Evolutionary conservation across 495 filamentous ascomycete species (phyloP).

Genomic region (Penicillium samsonianum): DNA sequence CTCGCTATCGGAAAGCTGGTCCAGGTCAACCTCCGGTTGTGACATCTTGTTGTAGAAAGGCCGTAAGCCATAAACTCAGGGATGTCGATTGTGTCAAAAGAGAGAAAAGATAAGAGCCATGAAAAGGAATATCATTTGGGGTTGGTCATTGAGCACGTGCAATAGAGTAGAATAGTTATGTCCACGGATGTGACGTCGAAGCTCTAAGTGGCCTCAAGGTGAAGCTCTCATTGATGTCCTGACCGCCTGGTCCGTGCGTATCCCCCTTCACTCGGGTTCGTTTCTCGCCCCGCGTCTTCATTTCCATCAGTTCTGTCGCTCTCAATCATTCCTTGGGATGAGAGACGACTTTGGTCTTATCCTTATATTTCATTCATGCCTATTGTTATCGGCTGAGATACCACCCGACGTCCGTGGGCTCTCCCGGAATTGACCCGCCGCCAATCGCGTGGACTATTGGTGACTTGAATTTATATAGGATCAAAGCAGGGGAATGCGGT

Average conservation of each 20-base stretch:
- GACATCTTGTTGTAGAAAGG: slow-evolving; percentile 37
- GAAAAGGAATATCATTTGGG: background rate
- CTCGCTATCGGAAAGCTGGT: slow-evolving; percentile 71
- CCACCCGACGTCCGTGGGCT: slow-evolving; percentile 12
- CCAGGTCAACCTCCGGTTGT: slow-evolving; percentile 57
- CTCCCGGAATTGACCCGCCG: slow-evolving; percentile 26
- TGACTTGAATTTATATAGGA: slow-evolving; percentile 19
- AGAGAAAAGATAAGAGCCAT: background rate
- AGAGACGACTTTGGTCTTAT: slow-evolving; percentile 20
- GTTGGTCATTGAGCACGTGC: slow-evolving; percentile 4
- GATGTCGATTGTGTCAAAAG: slow-evolving; percentile 20
- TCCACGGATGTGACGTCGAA: slow-evolving; percentile 9
- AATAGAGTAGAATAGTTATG: too few species aligned
- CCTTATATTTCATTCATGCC: slow-evolving; percentile 14
- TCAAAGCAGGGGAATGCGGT: slow-evolving; percentile 47
- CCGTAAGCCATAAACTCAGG: slow-evolving; percentile 13
- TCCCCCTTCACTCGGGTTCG: slow-evolving; percentile 32
- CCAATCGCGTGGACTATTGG: slow-evolving; percentile 19
- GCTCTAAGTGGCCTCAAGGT: slow-evolving; percentile 14
- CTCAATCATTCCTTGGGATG: slow-evolving; percentile 21
- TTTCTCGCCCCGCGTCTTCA: slow-evolving; percentile 32
- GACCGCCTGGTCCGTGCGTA: slow-evolving; percentile 35
- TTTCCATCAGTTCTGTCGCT: slow-evolving; percentile 27
- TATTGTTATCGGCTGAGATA: slow-evolving; percentile 16
- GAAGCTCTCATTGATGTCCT: slow-evolving; percentile 23